Evolutionary conservation across 163 green algal genomes (phyloP), one percentile per base, ranked within the genome.

Genomic region (Coccomyxa subellipsoidea): DNA sequence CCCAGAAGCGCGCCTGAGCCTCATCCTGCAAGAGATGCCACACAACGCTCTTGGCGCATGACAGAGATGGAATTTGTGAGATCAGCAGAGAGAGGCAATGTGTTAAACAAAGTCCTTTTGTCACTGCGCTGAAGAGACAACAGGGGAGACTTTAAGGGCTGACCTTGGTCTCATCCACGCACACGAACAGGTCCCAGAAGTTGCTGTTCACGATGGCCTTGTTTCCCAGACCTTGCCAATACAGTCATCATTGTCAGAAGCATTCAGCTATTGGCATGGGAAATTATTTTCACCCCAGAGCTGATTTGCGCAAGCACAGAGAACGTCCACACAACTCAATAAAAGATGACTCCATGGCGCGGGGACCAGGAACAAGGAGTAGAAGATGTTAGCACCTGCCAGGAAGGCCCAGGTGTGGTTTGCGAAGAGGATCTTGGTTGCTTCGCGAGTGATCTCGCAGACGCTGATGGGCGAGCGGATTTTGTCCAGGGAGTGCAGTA

Each of bases 1-100:
- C 66, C 66, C 66, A 73, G 66, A 73, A 73, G 66, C 66, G 66
- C 18, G 66, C 66, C 66, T 73, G 66, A 4, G 66, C 66, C 66
- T 73, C 66, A 18, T 73, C 66, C 66, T 73, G n/a, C 27, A 73
- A 32, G 27, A n/a, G 18, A 8, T 7, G 29, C 27, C n/a, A 34
- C 66, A 66, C 47, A 66, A 12, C 12, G 47, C 47, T 66, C 47
- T 12, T 66, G 12, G 18, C 18, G 47, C 47, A 66, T 29, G 12
- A 66, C 18, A 29, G 12, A 12, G 12, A 66, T 66, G 12, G 47
- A 12, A 66, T 29, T 66, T 12, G 12, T 66, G 47, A 66, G 18
- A 66, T 12, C 12, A 12, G 18, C 12, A 66, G 18, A 18, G 12
- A 12, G 12, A 18, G 12, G 47, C 47, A 66, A 29, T 66, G 47